Evolutionary conservation across 495 filamentous ascomycete species (phyloP).

Genomic region (Penicillium ucsense): DNA sequence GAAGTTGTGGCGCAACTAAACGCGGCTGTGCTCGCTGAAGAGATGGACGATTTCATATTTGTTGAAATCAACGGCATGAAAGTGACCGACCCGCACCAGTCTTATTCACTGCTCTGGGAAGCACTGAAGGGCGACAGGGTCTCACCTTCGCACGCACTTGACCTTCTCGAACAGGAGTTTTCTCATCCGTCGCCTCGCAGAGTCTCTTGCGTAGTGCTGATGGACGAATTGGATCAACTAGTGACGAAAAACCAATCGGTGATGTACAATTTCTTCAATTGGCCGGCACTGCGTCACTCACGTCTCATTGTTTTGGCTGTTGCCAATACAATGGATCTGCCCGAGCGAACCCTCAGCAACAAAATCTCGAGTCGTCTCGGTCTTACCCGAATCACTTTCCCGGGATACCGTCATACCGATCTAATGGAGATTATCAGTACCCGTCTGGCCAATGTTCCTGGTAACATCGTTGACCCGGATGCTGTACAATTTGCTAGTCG

Average conservation of each 20-base stretch:
- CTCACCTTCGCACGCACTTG: slow-evolving; percentile 81
- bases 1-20: slow-evolving; percentile 90
- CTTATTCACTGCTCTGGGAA: slow-evolving; percentile 93
- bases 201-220: slow-evolving; percentile 93
- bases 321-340: slow-evolving; percentile 98
- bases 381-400: slow-evolving; percentile 87
- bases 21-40: slow-evolving; percentile 71
- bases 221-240: slow-evolving; percentile 98
- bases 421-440: slow-evolving; percentile 96
- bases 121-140: slow-evolving; percentile 89
- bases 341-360: slow-evolving; percentile 92
- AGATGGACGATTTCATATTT: slow-evolving; percentile 98
- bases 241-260: slow-evolving; percentile 96
- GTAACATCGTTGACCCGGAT: slow-evolving; percentile 83
- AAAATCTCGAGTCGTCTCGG: slow-evolving; percentile 93
- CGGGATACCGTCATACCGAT: slow-evolving; percentile 93
- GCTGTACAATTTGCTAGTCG: slow-evolving; percentile 93
- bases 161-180: slow-evolving; percentile 87
- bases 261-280: slow-evolving; percentile 99
- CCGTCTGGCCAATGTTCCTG: slow-evolving; percentile 75
- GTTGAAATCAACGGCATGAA: slow-evolving; percentile 99
- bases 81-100: slow-evolving; percentile 94
- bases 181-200: slow-evolving; percentile 77
- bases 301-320: slow-evolving; percentile 93
- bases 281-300: slow-evolving; percentile 87